Conservation (phyloP, 2,329 filamentous ascomycete genomes). For the Alternaria viburni region DNA sequence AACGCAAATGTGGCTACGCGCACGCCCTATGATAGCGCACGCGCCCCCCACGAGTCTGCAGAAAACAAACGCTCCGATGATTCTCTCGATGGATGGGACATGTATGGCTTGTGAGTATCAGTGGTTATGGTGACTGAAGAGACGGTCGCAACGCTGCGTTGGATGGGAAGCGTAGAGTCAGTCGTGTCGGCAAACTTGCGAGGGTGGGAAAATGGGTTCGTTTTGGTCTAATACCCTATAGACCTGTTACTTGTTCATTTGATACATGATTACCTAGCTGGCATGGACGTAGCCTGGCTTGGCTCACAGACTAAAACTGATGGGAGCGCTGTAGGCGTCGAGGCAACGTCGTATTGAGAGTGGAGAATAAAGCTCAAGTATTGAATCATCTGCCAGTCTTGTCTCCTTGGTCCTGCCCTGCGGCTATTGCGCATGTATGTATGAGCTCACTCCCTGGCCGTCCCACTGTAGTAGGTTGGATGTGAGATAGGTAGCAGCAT, state of each 20-base stretch:
- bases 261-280: conserved; percentile 28
- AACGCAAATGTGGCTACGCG: conserved; percentile 43
- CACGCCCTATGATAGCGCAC: conserved; percentile 43
- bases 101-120: conserved; percentile 61
- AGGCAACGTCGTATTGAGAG: conserved; percentile 30
- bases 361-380: conserved; percentile 31
- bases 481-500: not conserved
- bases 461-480: conserved; percentile 14
- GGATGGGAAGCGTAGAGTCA: conserved; percentile 15
- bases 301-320: conserved; percentile 37
- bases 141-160: conserved; percentile 10
- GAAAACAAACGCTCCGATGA: conserved; percentile 26
- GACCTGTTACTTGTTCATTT: conserved; percentile 28
- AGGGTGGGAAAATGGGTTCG: conserved; percentile 17
- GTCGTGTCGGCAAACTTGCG: conserved; percentile 19
- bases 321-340: conserved; percentile 28
- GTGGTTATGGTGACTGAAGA: conserved; percentile 15
- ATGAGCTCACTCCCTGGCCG: conserved; percentile 10
- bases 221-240: conserved; percentile 35
- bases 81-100: conserved; percentile 67
- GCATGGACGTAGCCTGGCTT: conserved; percentile 31
- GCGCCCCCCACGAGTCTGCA: conserved; percentile 14
- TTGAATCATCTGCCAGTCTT: conserved; percentile 5
- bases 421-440: conserved; percentile 11
- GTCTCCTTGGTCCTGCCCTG: conserved; percentile 2